Percentiles rank a stretch among this genome's conserved stretches.
Evolutionary conservation across 2,329 filamentous ascomycete species (phyloP).

Genomic region (Dactylellina parvicollis): DNA sequence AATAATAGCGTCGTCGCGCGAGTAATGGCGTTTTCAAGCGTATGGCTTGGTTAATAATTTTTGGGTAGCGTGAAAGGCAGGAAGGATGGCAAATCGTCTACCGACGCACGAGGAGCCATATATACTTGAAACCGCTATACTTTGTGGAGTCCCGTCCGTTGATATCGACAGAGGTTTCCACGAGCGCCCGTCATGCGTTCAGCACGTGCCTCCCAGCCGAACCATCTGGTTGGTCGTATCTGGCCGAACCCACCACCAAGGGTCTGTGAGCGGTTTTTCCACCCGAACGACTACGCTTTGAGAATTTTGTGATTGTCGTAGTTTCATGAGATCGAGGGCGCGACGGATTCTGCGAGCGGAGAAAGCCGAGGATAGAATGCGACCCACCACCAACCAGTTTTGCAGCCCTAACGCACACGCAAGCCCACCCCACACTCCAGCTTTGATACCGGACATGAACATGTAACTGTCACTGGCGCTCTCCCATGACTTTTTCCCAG

Average conservation of each 20-base stretch:
- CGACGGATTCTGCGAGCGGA: slow-evolving; percentile 14
- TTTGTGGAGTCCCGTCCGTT: not conserved
- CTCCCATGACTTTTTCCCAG: not conserved
- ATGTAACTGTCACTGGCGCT: slow-evolving; percentile 14
- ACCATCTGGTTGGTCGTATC: slow-evolving; percentile 24
- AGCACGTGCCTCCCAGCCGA: slow-evolving; percentile 23
- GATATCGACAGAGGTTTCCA: not conserved
- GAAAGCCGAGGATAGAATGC: slow-evolving; percentile 36
- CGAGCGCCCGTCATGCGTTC: slow-evolving; percentile 11
- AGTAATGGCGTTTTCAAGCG: not conserved
- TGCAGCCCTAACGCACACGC: slow-evolving; percentile 4
- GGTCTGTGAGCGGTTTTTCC: slow-evolving; percentile 50
- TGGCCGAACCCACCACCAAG: slow-evolving; percentile 22
- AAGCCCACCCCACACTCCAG: slow-evolving; percentile 43
- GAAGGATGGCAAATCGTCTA: not conserved
- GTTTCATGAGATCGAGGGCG: slow-evolving; percentile 16
- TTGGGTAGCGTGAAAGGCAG: not conserved
- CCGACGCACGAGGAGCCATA: not conserved
- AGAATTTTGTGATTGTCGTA: slow-evolving; percentile 15
- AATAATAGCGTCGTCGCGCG: not conserved
- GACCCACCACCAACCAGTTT: not conserved
- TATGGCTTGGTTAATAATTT: not conserved
- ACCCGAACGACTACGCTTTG: slow-evolving; percentile 5
- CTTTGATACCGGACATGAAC: slow-evolving; percentile 17
- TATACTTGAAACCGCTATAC: slow-evolving; percentile 7